A percentile compares a stretch with the other conserved stretches of the same genome.
phyloP scores from a whole-genome alignment of 1,139 yeast genomes.

The Lodderomyces parapsilosis region DNA sequence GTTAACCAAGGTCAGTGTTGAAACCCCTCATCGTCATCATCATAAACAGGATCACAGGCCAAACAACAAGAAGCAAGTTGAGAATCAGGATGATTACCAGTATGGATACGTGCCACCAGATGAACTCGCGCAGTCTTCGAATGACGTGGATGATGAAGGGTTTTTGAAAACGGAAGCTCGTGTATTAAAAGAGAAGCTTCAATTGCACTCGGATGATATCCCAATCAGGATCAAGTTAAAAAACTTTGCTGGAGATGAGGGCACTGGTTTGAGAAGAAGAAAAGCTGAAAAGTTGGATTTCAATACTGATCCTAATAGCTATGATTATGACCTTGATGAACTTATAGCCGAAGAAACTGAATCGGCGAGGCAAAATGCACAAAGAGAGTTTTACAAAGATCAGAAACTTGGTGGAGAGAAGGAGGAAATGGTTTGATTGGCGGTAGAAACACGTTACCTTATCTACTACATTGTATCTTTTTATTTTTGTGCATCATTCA shows the following conservation, averaged over 20 bases:
- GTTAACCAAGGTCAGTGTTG: constrained; percentile 30
- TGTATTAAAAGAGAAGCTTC: constrained; percentile 31
- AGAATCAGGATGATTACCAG: constrained; percentile 1
- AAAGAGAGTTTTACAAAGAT: constrained; percentile 25
- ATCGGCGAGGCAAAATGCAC: constrained; percentile 21
- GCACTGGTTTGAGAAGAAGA: constrained; percentile 18
- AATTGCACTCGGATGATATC: constrained; percentile 38
- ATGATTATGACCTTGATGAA: constrained; percentile 31
- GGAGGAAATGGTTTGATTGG: constrained; percentile 30
- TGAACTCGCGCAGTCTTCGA: constrained; percentile 20
- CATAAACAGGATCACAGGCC: constrained; percentile 5
- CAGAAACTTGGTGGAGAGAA: constrained; percentile 29
- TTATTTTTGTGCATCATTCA: background rate
- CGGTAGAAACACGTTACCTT: no score
- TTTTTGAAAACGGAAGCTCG: constrained; percentile 23
- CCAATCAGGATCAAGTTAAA: constrained; percentile 37
- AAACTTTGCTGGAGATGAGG: constrained; percentile 12
- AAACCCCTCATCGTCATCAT: constrained; percentile 16
- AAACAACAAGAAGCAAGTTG: constrained; percentile 1
- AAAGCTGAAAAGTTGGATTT: constrained; percentile 32
- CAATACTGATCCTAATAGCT: constrained; percentile 36
- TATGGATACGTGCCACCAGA: constrained; percentile 45
- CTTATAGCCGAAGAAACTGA: constrained; percentile 30
- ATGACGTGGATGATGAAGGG: constrained; percentile 12
- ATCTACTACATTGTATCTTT: background rate